Base-by-base conservation (phyloP, 2,329 filamentous ascomycete genomes). In the Calonectria honghensis region DNA sequence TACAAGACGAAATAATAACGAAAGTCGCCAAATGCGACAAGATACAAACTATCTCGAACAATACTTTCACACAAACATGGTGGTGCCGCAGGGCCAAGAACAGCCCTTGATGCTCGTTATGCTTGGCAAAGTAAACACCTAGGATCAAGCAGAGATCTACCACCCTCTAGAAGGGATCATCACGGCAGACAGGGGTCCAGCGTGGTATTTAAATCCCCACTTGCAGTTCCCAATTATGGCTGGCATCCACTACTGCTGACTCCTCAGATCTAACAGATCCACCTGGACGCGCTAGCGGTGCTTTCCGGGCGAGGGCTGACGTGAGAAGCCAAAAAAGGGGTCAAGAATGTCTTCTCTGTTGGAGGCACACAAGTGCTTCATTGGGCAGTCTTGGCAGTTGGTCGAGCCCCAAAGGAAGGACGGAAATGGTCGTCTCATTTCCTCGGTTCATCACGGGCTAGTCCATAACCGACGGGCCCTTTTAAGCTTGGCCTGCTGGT, bases 121-220 rank as follows among this genome's bases (percentile, higher is more conserved):
- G 37, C 57, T 63, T 63, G 32, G 57, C 57, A 18, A 29, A 20
- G 24, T 24, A 24, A 20, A 11, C n/a, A 16, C 57, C 35, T 6
- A 37, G 35, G 57, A 63, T 63, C 18, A 39, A 24, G 14, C n/a
- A 24, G 13, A 61, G 57, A 63, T 63, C 57, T 63, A 41, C 57
- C 37, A 16, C 37, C 37, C 27, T 61, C 14, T 63, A 37, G 20
- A 27, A 35, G n/a, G 35, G 57, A 65, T 35, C 39, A 50, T 65
- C 61, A 50, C 61, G 61, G 61, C 61, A 65, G 61, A 65, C 61
- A 65, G 41, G 61, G 61, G 41, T 65, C 39, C 41, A 50, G 39
- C 41, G 41, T 50, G 41, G 41, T 24, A 32, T 32, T 29, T 29
- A 14, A 24, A 48, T 65, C 61, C 39, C 59, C 61, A 65, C 61